These are phyloP conservation scores for Trichoderma harzianum DNA, from an alignment of 2,329 filamentous ascomycete genomes.

Conservation along the genomic window DNA sequence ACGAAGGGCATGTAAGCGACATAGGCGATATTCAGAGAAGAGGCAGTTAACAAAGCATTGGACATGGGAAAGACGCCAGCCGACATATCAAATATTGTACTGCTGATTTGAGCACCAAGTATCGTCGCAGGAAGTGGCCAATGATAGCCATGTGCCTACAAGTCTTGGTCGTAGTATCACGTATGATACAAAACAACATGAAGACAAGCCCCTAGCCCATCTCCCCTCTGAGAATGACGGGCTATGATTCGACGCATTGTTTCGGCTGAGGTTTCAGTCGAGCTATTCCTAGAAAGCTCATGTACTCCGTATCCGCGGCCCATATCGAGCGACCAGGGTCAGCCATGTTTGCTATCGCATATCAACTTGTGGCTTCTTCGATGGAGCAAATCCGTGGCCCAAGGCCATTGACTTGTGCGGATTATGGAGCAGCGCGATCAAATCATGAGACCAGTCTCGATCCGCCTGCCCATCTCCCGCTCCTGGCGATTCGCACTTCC, in stretches of 20 bases:
- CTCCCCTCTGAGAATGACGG: background rate
- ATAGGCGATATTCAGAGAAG: too few relatives aligned
- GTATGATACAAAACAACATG: background rate
- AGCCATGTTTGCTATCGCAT: background rate
- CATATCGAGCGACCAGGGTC: background rate
- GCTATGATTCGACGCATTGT: background rate
- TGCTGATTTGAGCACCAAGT: background rate
- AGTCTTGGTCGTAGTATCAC: background rate
- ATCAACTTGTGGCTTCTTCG: background rate
- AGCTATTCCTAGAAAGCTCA: background rate
- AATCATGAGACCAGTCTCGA: background rate
- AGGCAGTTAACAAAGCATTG: background rate
- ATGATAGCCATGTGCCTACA: background rate
- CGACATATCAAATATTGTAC: background rate
- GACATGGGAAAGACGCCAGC: background rate
- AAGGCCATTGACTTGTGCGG: background rate
- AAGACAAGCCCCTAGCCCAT: background rate
- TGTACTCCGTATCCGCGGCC: background rate
- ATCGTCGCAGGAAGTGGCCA: background rate
- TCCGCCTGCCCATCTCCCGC: background rate
- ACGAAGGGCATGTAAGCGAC: background rate
- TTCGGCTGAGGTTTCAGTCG: conserved; percentile 11
- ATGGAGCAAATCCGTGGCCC: background rate
- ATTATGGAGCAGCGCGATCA: background rate
- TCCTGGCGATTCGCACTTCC: background rate